phyloP scores from a whole-genome alignment of 179 eudicot genomes.

The Silene vulgaris region DNA sequence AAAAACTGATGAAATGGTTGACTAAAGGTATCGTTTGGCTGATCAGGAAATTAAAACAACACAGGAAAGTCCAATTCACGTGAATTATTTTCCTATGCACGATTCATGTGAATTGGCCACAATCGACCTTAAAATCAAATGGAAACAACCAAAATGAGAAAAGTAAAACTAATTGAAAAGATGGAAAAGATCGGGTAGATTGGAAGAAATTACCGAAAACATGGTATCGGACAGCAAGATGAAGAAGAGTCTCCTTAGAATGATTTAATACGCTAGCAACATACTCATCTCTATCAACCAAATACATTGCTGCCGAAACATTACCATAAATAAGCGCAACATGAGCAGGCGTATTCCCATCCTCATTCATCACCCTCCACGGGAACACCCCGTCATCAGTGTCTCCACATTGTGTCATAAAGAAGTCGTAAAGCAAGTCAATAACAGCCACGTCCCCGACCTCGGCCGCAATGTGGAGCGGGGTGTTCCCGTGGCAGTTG shows the following conservation, averaged over 20 bases:
- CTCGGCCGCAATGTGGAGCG: conserved; percentile 18
- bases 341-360: conserved; percentile 16
- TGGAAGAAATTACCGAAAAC: neutral
- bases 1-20: too few species aligned
- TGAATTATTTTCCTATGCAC: too few species aligned
- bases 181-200: too few species aligned
- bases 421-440: neutral
- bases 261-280: neutral
- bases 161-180: too few species aligned
- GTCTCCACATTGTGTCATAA: neutral
- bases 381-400: neutral
- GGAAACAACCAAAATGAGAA: too few species aligned
- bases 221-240: conserved; percentile 17
- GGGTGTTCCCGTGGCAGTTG: conserved; percentile 12
- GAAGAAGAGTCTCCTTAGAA: conserved; percentile 17
- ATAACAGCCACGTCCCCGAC: neutral
- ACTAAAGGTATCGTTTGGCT: too few species aligned
- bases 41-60: too few species aligned
- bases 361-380: conserved; percentile 8
- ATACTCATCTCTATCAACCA: neutral
- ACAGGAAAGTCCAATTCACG: too few species aligned
- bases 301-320: conserved; percentile 3
- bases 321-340: conserved; percentile 18
- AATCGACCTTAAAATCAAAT: too few species aligned
- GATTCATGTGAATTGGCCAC: too few species aligned